Evolutionary conservation across 2,329 filamentous ascomycete species (phyloP), one percentile per base, ranked within the genome.

Genomic region (Ilyonectria mors-panacis): DNA sequence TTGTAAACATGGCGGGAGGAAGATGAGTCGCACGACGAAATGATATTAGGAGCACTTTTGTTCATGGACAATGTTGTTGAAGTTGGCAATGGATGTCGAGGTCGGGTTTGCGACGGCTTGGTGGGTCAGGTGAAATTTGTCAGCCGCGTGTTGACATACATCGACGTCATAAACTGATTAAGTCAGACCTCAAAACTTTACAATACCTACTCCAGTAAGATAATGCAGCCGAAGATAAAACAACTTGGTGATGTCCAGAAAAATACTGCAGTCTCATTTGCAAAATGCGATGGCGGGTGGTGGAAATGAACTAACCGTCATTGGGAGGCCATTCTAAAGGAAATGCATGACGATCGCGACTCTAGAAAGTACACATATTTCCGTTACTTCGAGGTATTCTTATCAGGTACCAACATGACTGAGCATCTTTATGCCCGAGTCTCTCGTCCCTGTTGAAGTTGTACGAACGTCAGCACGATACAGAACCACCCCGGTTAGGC

Each of bases 1-100:
- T 73, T 6, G 73, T 73, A 6, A 75, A 76, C 73, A 75, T 75
- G 66, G 57, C 15, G 21, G 17, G 19, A n/a, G 3, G 19, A 13
- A 17, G 4, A 50, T 56, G 2, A 33, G 12, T 12, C 5, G 1
- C 10, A 30, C 3, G 48, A 50, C 13, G n/a, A 39, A 28, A 23
- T n/a, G 8, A 8, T 13, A 17, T 5, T 23, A 50, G 17, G 47
- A 30, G 47, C 15, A 8, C 6, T 21, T 26, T 5, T 28, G 12
- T 6, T 23, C 42, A 45, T 44, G 42, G 21, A 6, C n/a, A 2
- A 21, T 5, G 21, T 26, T 19, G 45, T 50, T 15, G 8, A 4
- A 12, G 30, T 4, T 33, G 30, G 23, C 12, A 8, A 30, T 26
- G 26, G 26, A 50, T 50, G 47, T n/a, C 28, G 47, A 30, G 4